These are phyloP conservation scores for Colletotrichum neosansevieriae DNA, from an alignment of 2,329 filamentous ascomycete species.

Conservation along the genomic window DNA sequence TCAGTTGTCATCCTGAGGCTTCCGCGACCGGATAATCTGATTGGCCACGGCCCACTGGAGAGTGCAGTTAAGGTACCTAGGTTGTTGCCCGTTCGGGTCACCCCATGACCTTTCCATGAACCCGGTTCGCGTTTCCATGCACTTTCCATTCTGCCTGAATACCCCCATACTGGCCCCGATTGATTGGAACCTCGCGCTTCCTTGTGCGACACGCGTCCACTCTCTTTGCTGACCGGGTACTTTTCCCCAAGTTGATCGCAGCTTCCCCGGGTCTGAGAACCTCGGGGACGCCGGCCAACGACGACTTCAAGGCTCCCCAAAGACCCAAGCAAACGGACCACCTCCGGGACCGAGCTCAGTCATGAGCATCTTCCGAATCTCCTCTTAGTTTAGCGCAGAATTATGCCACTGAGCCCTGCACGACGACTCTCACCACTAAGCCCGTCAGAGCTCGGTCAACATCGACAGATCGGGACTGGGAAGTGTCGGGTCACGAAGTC, in stretches of 20 bases:
- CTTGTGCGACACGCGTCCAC: conserved; percentile 10
- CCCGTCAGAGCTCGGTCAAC: conserved; percentile 24
- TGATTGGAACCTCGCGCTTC: neutral
- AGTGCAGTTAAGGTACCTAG: no score
- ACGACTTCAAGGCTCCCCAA: conserved; percentile 13
- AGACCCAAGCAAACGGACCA: conserved; percentile 32
- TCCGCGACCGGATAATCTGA: neutral
- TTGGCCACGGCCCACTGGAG: conserved; percentile 24
- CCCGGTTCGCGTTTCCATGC: conserved; percentile 8
- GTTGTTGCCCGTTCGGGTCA: neutral
- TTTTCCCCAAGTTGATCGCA: neutral
- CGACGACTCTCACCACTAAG: neutral
- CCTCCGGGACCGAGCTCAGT: conserved; percentile 36
- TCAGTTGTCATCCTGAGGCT: conserved; percentile 2
- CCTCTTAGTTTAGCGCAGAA: conserved; percentile 31
- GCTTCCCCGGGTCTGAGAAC: conserved; percentile 23
- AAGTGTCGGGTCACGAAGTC: conserved; percentile 20
- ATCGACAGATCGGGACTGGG: conserved; percentile 10
- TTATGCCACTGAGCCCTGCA: conserved; percentile 32
- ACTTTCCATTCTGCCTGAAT: neutral
- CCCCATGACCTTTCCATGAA: conserved; percentile 17
- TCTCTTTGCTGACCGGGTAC: neutral
- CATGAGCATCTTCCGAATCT: conserved; percentile 22
- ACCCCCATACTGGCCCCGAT: neutral
- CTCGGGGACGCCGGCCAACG: conserved; percentile 28